Base-by-base conservation (phyloP, 2,329 filamentous ascomycete species). In the Bertia moriformis region DNA sequence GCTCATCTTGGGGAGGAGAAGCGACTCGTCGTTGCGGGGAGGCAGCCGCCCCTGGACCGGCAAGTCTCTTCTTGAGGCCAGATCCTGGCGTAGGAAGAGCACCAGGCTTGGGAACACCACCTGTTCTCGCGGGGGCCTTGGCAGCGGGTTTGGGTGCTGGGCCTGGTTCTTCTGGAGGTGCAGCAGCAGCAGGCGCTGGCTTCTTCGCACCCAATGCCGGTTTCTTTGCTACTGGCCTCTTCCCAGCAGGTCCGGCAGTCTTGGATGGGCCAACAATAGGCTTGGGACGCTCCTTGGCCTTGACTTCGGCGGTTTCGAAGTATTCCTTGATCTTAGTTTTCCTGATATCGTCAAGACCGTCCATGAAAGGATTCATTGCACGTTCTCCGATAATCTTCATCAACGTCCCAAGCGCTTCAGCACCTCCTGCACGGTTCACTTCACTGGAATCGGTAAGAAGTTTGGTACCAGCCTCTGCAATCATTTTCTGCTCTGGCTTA, bases 311-410 rank as follows among this genome's bases (percentile, higher is more conserved):
- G 4, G 71, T 69, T 40, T 89, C 83, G 43, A 78, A 83, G 56
- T 77, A 96, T 56, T 98, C 91, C 62, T 93, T 95, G 56, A 96
- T 83, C 59, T 95, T 98, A 44, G 70, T 83, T 63, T 94, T 96
- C 44, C 88, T 76, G 47, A 96, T 96, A 18, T 98, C 91, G 53
- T 98, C 91, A 2, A 98, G 67, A 3, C 86, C 86, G 45, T 95
- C 89, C 14, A 98, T 63, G 55, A 93, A 83, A 5, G 85, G 82
- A 33, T 83, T 86, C 91, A 98, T 98, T 39, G 84, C 84, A 41
- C 91, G 77, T 58, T 98, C 93, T 32, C 91, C 89, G 63, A 96
- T 84, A 40, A 98, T 96, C 63, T 96, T 98, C 91, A 95, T 96
- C 38, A 98, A 60, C 0, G 88, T 94, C 45, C 93, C 91, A 3